These are phyloP conservation scores for Tephrocybe rancida DNA, from an alignment of 768 basidiomycete species.

Conservation along the genomic window DNA sequence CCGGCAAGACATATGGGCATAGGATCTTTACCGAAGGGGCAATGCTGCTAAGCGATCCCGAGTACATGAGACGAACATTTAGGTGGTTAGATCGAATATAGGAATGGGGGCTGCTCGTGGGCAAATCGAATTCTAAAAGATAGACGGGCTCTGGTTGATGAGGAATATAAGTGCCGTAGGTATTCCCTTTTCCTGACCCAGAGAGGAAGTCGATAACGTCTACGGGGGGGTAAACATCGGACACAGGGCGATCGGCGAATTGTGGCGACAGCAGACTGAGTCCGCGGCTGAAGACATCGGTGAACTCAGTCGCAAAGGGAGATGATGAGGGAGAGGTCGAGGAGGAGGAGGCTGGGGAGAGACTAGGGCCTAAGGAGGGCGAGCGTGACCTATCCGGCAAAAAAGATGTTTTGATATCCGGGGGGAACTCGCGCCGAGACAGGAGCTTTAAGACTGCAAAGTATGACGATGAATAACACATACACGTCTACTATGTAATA, in stretches of 20 bases:
- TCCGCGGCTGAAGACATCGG: constrained; percentile 3
- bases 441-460: constrained; percentile 25
- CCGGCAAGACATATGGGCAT: constrained; percentile 15
- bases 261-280: constrained; percentile 3
- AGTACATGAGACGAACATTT: constrained; percentile 16
- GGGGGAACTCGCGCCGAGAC: constrained; percentile 19
- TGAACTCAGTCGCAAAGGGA: constrained; percentile 11
- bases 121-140: constrained; percentile 10
- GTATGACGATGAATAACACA: background rate
- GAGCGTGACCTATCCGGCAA: constrained; percentile 9
- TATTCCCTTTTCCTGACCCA: background rate
- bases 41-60: constrained; percentile 13
- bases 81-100: constrained; percentile 10
- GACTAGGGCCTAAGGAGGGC: constrained; percentile 7
- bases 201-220: constrained; percentile 14
- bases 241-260: background rate
- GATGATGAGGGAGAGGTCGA: constrained; percentile 16
- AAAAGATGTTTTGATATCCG: constrained; percentile 7
- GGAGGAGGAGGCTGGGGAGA: constrained; percentile 12
- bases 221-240: constrained; percentile 6
- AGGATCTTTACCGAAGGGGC: constrained; percentile 24
- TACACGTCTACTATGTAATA: background rate
- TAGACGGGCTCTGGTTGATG: constrained; percentile 7
- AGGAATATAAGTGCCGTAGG: background rate
- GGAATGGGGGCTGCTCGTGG: constrained; percentile 1